Evolutionary conservation across 2,329 filamentous ascomycete genomes (phyloP), one percentile per base, ranked within the genome.

Genomic region (Hypomyces rosellus): DNA sequence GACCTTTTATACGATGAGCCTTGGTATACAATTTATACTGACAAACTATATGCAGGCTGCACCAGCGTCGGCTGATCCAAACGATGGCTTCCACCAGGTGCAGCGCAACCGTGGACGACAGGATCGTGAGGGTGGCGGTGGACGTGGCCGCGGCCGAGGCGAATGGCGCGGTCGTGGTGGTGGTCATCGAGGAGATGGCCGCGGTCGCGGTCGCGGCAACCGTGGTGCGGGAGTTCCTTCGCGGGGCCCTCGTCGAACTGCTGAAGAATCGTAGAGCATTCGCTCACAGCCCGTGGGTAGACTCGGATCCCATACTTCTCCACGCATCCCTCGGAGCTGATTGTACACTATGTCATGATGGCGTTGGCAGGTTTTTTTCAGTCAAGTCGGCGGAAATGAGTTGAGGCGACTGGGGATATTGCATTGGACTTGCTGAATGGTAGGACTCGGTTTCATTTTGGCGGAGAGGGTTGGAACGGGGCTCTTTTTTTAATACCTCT

Each of bases 81-180:
- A 76, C 57, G 86, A 89, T 61, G 86, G 86, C 20, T 90, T 89
- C 75, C 82, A 85, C 53, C 81, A 85, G 61, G 86, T 89, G 11
- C 80, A 80, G 61, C 80, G 81, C 61, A 79, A 80, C 25, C 66
- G 76, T 52, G 74, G 73, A 48, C 77, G 77, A 50, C 74, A 75
- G 60, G 76, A 74, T 50, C 73, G 78, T 45, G 78, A 81, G 49
- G 72, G 71, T 34, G 66, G 70, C 49, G 69, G 60, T 37, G 65
- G 69, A 51, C 69, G 59, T 52, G 62, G 61, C 55, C 67, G 75
- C 34, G 72, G 76, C 36, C 73, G 76, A 54, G 74, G 74, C 40
- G 72, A 76, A 45, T 68, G 69, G 56, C 72, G 80, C 50, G 25
- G 25, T 30, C 25, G 78, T 30, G 72, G 79, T 54, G 75, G 76